phyloP scores from a whole-genome alignment of 1,284 basidiomycete species.

The Amylostereum chailletii region DNA sequence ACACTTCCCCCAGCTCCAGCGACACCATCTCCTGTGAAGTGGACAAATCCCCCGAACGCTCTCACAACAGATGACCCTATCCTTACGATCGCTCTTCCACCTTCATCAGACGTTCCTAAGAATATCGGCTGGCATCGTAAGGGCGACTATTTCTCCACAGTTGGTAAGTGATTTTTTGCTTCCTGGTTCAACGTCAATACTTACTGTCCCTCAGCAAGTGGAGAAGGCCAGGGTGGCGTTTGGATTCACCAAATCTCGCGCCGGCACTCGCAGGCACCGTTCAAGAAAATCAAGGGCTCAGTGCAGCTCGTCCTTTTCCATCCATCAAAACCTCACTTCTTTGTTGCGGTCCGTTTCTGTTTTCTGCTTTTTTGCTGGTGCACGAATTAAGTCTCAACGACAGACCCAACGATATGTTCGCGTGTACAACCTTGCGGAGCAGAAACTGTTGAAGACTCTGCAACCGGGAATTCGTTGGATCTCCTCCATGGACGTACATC shows the following conservation, averaged over 20 bases:
- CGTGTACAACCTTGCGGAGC: constrained; percentile 91
- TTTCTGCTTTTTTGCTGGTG: neutral
- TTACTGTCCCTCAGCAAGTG: constrained; percentile 36
- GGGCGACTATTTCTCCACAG: constrained; percentile 94
- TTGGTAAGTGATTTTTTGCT: constrained; percentile 44
- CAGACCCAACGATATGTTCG: constrained; percentile 95
- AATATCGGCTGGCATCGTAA: constrained; percentile 91
- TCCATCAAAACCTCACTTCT: constrained; percentile 90
- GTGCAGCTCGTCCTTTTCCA: constrained; percentile 95
- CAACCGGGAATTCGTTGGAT: constrained; percentile 96
- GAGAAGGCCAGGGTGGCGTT: constrained; percentile 61
- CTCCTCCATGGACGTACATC: constrained; percentile 93
- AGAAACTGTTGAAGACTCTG: constrained; percentile 88
- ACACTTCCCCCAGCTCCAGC: constrained; percentile 50
- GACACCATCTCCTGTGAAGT: constrained; percentile 62
- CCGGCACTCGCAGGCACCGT: constrained; percentile 94
- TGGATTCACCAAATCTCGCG: constrained; percentile 95
- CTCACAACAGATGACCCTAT: constrained; percentile 43
- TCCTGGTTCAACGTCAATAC: constrained; percentile 3
- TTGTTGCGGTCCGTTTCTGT: constrained; percentile 74
- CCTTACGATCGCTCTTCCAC: constrained; percentile 51
- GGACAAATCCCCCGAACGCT: constrained; percentile 42
- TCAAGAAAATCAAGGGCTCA: constrained; percentile 86
- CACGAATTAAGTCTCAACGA: constrained; percentile 7
- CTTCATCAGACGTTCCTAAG: constrained; percentile 69